These are phyloP conservation scores for Darksidea phi DNA, from an alignment of 495 filamentous ascomycete species.

Conservation along the genomic window DNA sequence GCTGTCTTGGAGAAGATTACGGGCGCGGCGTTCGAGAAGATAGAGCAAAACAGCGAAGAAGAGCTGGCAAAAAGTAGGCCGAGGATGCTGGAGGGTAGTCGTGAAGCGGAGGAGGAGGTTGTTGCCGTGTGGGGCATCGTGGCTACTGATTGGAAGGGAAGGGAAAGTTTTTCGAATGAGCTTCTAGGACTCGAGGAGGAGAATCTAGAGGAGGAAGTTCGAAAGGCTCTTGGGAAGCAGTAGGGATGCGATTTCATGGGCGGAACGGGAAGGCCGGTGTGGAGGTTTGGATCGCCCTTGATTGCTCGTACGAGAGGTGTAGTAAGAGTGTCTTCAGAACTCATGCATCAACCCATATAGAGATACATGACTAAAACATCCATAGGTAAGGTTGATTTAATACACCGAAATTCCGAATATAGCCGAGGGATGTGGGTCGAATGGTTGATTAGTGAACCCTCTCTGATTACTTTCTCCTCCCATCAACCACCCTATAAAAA, in stretches of 20 bases:
- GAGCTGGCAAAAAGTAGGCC: constrained; percentile 12
- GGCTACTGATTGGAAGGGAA: constrained; percentile 25
- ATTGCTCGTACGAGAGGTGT: too few relatives aligned
- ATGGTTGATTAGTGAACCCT: constrained; percentile 7
- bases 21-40: constrained; percentile 25
- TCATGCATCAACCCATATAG: too few relatives aligned
- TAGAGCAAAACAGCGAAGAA: constrained; percentile 15
- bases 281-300: too few relatives aligned
- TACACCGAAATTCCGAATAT: too few relatives aligned
- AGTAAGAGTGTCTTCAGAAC: too few relatives aligned
- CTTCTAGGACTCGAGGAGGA: constrained; percentile 29
- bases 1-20: constrained; percentile 26
- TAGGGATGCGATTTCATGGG: too few relatives aligned
- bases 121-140: constrained; percentile 28
- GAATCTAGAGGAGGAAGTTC: constrained; percentile 17
- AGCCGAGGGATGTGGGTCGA: neutral
- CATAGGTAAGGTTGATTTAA: too few relatives aligned
- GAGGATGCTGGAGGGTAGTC: constrained; percentile 26
- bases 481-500: too few relatives aligned
- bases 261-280: too few relatives aligned
- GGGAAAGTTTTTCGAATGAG: constrained; percentile 31
- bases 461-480: neutral
- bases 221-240: constrained; percentile 14
- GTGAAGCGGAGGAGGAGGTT: constrained; percentile 25
- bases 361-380: too few relatives aligned